phyloP scores from a whole-genome alignment of 2,329 filamentous ascomycete species.

The Aureobasidium namibiae region DNA sequence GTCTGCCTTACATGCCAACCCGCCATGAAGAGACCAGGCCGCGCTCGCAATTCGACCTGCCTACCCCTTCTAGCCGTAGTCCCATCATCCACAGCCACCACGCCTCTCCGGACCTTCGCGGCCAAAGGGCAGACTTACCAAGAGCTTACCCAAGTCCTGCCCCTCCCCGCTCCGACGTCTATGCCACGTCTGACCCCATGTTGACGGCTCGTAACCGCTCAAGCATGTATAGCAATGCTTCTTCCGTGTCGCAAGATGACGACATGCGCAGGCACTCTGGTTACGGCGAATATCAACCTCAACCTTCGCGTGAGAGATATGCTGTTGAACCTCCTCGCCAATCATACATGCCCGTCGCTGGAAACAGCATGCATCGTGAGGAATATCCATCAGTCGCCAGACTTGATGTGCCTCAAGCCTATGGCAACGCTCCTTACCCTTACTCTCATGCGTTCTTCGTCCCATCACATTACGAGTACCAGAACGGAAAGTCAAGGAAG shows the following conservation, averaged over 20 bases:
- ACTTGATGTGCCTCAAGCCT: conserved; percentile 9
- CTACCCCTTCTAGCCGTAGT: conserved; percentile 1
- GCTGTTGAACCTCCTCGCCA: conserved; percentile 5
- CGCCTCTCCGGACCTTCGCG: background rate
- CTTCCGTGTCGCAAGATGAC: conserved; percentile 6
- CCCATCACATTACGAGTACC: conserved; percentile 25
- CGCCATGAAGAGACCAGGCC: background rate
- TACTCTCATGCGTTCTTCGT: conserved; percentile 14
- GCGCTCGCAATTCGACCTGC: conserved; percentile 4
- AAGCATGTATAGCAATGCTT: conserved; percentile 12
- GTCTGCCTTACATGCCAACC: conserved; percentile 1
- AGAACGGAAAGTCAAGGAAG: conserved; percentile 29
- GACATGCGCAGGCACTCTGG: conserved; percentile 8
- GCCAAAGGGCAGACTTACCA: background rate
- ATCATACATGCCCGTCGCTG: background rate
- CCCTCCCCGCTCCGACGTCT: background rate
- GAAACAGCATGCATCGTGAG: background rate
- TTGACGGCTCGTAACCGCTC: conserved; percentile 3
- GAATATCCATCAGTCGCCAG: conserved; percentile 4
- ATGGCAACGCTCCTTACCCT: conserved; percentile 9
- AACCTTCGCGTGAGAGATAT: background rate
- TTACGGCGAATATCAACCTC: conserved; percentile 4
- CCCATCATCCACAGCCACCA: conserved; percentile 7
- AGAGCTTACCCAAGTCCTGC: conserved; percentile 4
- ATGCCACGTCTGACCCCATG: conserved; percentile 1